Evolutionary conservation across 192 early-diverging fungal species (phyloP).

Genomic region (Backusella parvicylindrica): DNA sequence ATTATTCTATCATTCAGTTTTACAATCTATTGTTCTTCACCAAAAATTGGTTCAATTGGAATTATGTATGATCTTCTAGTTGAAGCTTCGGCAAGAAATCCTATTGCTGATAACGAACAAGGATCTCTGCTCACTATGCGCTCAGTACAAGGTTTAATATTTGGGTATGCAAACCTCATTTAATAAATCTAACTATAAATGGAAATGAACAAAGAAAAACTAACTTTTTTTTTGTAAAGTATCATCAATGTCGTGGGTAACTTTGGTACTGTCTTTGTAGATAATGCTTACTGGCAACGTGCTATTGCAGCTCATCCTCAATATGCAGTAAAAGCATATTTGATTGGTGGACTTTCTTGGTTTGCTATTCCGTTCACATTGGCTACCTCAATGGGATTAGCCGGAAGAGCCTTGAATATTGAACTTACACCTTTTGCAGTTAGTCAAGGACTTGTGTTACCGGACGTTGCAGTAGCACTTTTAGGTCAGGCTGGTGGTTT

Average conservation of each 20-base stretch:
- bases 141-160: conserved; percentile 62
- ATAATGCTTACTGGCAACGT: conserved; percentile 75
- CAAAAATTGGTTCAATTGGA: conserved; percentile 59
- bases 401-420: conserved; percentile 61
- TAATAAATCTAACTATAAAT: too few relatives aligned
- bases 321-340: conserved; percentile 65
- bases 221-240: conserved; percentile 15
- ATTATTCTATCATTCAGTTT: conserved; percentile 68
- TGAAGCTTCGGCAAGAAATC: conserved; percentile 40
- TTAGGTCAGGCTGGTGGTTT: conserved; percentile 61
- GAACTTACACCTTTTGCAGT: conserved; percentile 54
- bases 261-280: conserved; percentile 74
- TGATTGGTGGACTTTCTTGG: conserved; percentile 76
- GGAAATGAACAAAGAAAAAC: background rate
- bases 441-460: conserved; percentile 62
- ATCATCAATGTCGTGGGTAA: conserved; percentile 76
- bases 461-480: conserved; percentile 60
- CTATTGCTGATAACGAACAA: conserved; percentile 56
- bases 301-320: conserved; percentile 67
- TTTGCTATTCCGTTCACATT: conserved; percentile 74
- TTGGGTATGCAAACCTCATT: conserved; percentile 30
- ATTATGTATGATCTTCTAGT: conserved; percentile 68
- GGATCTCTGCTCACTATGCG: conserved; percentile 65
- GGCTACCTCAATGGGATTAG: conserved; percentile 67
- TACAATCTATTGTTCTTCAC: conserved; percentile 59